Evolutionary conservation across 192 early-diverging fungal species (phyloP).

Genomic region (Piromyces finnis): DNA sequence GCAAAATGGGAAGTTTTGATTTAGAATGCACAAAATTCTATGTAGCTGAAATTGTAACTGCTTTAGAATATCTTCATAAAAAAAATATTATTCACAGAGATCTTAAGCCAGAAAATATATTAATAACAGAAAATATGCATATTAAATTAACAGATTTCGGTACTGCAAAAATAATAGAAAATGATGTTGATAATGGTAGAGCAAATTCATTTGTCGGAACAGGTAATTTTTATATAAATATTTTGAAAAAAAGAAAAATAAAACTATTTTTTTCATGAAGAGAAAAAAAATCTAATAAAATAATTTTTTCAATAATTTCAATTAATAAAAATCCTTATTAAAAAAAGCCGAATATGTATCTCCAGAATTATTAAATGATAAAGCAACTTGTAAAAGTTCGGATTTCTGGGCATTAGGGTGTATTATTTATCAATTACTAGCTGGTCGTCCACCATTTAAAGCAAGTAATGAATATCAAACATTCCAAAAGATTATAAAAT

Average conservation of each 20-base stretch:
- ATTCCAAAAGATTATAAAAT: slow-evolving; percentile 81
- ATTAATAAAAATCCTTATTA: too few relatives aligned
- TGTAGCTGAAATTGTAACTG: slow-evolving; percentile 65
- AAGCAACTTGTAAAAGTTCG: slow-evolving; percentile 38
- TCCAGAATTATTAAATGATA: slow-evolving; percentile 84
- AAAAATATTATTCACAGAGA: slow-evolving; percentile 82
- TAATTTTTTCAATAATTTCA: not conserved
- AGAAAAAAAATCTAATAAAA: not conserved
- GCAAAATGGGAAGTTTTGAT: slow-evolving; percentile 44
- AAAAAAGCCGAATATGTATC: slow-evolving; percentile 89
- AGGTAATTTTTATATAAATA: not conserved
- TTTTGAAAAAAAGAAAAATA: too few relatives aligned
- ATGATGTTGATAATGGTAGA: slow-evolving; percentile 10
- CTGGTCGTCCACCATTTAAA: slow-evolving; percentile 84
- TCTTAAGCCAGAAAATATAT: slow-evolving; percentile 65
- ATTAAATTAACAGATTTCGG: not conserved
- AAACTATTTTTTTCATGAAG: too few relatives aligned
- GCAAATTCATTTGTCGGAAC: slow-evolving; percentile 93
- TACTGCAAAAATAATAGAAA: not conserved
- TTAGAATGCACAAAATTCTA: slow-evolving; percentile 66
- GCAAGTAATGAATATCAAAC: slow-evolving; percentile 90
- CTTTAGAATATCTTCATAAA: slow-evolving; percentile 75
- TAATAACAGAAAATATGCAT: not conserved
- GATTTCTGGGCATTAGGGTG: slow-evolving; percentile 76
- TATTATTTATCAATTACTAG: slow-evolving; percentile 81